Evolutionary conservation across 257 asterid genomes (phyloP), one percentile per base, ranked within the genome.

Genomic region (Solanum chilense): DNA sequence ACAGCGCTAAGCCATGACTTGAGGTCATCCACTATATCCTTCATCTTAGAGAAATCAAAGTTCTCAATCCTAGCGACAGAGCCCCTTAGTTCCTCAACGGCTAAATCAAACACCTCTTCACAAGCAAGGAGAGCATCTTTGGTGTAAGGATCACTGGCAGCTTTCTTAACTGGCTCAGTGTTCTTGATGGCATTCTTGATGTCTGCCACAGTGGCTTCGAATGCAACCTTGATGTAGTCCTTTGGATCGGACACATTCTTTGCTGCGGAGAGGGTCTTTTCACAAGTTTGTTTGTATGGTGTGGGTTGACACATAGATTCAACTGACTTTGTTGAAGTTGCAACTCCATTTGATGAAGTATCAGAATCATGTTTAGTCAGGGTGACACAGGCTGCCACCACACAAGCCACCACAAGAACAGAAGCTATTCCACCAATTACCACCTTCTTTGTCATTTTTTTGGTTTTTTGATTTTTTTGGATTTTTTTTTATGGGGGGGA

Each of bases 1-100:
- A 94, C 93, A 6, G 93, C 98, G 25, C 96, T 92, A 3, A 95
- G 93, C 99, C 98, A 96, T 16, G 94, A 92, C 91, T 91, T 92
- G 47, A 95, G 69, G 82, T 96, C 98, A 25, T 91, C 95, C 2
- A 92, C 60, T 66, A 91, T 86, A 44, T 89, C 88, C 1, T 89
- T 84, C 20, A 94, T 58, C 56, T 89, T 87, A 9, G 49, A 60
- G 16, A 84, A 16, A 14, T 92, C 90, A 58, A 94, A 85, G 5
- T 89, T 73, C 3, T 85, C 88, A 11, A 96, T 37, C 62, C 86
- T 88, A 4, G 37, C 86, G 33, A 90, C 77, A 3, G 98, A 93
- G 39, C 92, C 84, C 31, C 85, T 49, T 10, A 96, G 87, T 74
- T 96, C 95, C 2, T 92, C 93, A 23, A 91, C 16, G 18, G 99